Evolutionary conservation across 306 rosid species (phyloP), one percentile per base, ranked within the genome.

Genomic region (Quercus berberidifolia): DNA sequence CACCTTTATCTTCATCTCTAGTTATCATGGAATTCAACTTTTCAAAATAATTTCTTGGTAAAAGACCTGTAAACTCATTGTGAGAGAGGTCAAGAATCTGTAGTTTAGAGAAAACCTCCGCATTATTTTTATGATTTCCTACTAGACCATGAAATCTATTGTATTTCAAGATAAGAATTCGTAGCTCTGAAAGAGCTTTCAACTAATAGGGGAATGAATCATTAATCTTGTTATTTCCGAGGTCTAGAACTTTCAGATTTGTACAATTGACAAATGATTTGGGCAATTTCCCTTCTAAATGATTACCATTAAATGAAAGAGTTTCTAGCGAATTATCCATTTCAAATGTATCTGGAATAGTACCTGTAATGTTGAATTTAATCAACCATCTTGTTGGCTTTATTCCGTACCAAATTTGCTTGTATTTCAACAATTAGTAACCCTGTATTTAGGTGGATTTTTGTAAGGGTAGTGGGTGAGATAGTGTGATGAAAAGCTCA

Each of bases 131-230:
- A 4, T 69, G 52, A 64, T 38, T 41, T 1, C n/a, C 12, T 41
- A 88, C 55, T 11, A 5, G 10, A 38, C 92, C 92, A 69, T 72
- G 18, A 21, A 89, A 75, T 30, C 23, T 82, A 14, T 87, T 87
- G 18, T 84, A 68, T 4, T 83, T 20, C 38, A 87, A 76, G 23
- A 69, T 19, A 15, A 89, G 88, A 49, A 83, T 79, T 7, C 60
- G 82, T 5, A 85, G 73, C 19, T 65, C 10, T 1, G 51, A 69
- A 1, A 85, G 79, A 23, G 65, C 28, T 65, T 71, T 80, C 55
- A 89, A 64, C 87, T 87, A 85, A 56, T 5, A 5, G 1, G 83
- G 90, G 76, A 85, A 82, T 14, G 52, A 18, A 8, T 79, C 89
- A 1, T 65, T 69, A 15, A 89, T 52, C 18, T 31, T 33, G 58